phyloP scores from a whole-genome alignment of 306 rosid species.

The Corylus americana region DNA sequence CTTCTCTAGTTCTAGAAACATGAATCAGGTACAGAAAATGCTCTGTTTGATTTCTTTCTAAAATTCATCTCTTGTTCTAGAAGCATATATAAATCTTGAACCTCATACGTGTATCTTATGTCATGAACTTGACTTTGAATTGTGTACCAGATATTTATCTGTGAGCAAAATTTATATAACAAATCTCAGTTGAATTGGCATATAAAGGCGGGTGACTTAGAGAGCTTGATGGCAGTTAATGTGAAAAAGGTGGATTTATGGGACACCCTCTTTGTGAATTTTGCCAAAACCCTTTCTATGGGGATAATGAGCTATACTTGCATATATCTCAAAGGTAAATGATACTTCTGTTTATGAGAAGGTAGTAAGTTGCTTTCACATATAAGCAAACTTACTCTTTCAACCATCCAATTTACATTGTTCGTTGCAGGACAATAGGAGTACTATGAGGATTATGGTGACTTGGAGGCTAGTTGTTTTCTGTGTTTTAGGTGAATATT shows the following conservation, averaged over 20 bases:
- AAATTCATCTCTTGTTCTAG: too few relatives aligned
- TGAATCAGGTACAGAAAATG: too few relatives aligned
- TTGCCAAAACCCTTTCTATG: slow-evolving; percentile 56
- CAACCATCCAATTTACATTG: not conserved
- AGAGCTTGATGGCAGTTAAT: slow-evolving; percentile 59
- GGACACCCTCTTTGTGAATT: slow-evolving; percentile 64
- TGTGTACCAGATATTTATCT: slow-evolving; percentile 45
- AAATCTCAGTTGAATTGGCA: slow-evolving; percentile 53
- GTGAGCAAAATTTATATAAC: slow-evolving; percentile 56
- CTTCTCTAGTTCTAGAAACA: too few relatives aligned
- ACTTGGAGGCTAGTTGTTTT: slow-evolving; percentile 51
- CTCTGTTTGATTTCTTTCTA: too few relatives aligned
- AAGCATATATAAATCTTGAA: too few relatives aligned
- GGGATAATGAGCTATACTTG: slow-evolving; percentile 56
- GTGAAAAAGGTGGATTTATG: slow-evolving; percentile 61
- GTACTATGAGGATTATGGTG: slow-evolving; percentile 52
- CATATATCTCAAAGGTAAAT: slow-evolving; percentile 57
- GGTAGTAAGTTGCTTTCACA: not conserved
- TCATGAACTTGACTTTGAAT: not conserved
- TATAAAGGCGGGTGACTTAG: slow-evolving; percentile 49
- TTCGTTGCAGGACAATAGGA: slow-evolving; percentile 49
- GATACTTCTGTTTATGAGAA: not conserved
- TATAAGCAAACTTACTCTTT: not conserved
- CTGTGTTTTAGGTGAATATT: not conserved
- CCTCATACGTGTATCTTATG: too few relatives aligned